Percentiles rank a stretch among this genome's conserved stretches.
These are phyloP conservation scores for Clonostachys byssicola DNA, from an alignment of 2,329 filamentous ascomycete genomes.

Conservation along the genomic window DNA sequence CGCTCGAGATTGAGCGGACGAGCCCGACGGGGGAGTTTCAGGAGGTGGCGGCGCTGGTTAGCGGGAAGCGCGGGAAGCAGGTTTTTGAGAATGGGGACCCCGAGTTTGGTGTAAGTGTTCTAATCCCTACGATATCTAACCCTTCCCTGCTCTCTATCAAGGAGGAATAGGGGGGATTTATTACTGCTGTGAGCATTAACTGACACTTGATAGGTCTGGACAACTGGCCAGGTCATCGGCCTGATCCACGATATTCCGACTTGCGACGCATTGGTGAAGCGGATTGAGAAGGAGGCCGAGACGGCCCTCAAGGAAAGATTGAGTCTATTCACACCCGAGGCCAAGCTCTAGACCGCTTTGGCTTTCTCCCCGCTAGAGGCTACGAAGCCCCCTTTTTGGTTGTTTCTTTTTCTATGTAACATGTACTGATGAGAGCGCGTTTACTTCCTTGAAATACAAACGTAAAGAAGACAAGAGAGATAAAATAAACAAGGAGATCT, in stretches of 20 bases:
- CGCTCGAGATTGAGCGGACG: conserved; percentile 77
- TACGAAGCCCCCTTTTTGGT: not conserved
- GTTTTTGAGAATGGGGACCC: conserved; percentile 91
- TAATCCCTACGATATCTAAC: not conserved
- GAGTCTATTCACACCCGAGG: conserved; percentile 46
- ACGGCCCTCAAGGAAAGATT: conserved; percentile 58
- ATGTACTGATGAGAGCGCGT: not conserved
- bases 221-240: conserved; percentile 91
- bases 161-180: not conserved
- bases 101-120: conserved; percentile 73
- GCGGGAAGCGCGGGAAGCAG: conserved; percentile 83
- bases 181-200: conserved; percentile 6
- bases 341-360: conserved; percentile 47
- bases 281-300: conserved; percentile 76
- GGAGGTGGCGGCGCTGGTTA: conserved; percentile 83
- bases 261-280: conserved; percentile 62
- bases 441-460: not conserved
- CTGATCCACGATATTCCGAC: conserved; percentile 81
- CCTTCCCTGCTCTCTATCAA: not conserved
- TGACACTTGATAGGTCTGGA: conserved; percentile 70
- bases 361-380: not conserved
- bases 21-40: conserved; percentile 83
- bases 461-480: not conserved
- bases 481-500: no score
- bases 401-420: not conserved